Base-by-base conservation (phyloP, 768 basidiomycete species). In the Auriscalpium vulgare region DNA sequence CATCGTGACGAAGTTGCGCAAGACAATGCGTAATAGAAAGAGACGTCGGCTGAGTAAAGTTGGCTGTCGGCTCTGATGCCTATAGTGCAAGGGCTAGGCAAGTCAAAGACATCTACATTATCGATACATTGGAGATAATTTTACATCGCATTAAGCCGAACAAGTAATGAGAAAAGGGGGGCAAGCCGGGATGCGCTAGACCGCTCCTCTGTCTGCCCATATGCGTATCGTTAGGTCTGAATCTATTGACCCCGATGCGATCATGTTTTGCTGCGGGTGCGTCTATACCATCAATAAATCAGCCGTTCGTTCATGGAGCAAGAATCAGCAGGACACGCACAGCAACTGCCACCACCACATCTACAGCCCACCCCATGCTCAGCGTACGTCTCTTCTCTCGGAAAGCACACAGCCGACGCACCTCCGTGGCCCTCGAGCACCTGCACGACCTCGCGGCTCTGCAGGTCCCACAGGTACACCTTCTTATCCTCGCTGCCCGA, bases 401-500 rank as follows among this genome's bases (percentile, higher is more conserved):
- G 45, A 59, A 19, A 3, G 8, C 35, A 8, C 17, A 29, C 29
- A 29, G n/a, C 52, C 34, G 44, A n/a, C 44, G 59, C 52, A 85
- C 87, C 89, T 37, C 75, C 76, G 69, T 94, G 92, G 5, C 85
- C 86, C 61, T 89, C 82, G 50, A 88, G 75, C 5, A 83, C 75
- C 66, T 95, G 92, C 23, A 92, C 86, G 48, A 94, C 77, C 65
- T 90, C 83, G n/a, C 90, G 77, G 8, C 83, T 88, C 66, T 94
- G 91, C 35, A 97, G 66, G 67, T 97, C 93, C 91, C 93, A 95
- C 9, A 97, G 78, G 57, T 92, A 88, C 21, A 88, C 80, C 66
- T 89, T 94, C 66, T 87, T 77, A 69, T 95, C 94, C 69, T 97
- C 95, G 64, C 85, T 88, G 0, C 95, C 95, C 0, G 89, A 83